A percentile compares a stretch with the other conserved stretches of the same genome.
Conservation (phyloP, 1,284 basidiomycete genomes). For the Somion occarium region DNA sequence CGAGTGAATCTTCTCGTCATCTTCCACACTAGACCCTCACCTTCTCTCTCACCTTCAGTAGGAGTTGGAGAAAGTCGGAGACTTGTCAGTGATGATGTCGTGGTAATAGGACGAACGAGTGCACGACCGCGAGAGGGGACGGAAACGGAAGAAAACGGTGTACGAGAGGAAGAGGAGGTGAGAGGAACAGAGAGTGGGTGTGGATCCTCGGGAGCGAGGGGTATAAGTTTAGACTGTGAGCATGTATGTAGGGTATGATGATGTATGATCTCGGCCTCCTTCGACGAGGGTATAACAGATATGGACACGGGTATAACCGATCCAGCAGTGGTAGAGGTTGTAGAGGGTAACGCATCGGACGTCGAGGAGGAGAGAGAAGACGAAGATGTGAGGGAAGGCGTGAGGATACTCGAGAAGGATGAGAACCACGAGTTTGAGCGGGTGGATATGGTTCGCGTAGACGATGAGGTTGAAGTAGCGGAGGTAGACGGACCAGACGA, state of each 20-base stretch:
- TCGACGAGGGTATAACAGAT: neutral
- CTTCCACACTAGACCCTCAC: neutral
- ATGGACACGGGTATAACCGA: neutral
- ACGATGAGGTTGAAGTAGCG: neutral
- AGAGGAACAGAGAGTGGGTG: constrained; percentile 5
- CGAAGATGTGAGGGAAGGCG: constrained; percentile 24
- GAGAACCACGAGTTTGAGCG: constrained; percentile 9
- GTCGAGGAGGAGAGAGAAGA: constrained; percentile 19
- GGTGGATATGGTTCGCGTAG: neutral
- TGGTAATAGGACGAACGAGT: too few species aligned
- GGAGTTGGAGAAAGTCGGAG: neutral
- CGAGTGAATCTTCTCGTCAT: neutral
- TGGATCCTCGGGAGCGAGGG: constrained; percentile 9
- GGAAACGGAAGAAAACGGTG: neutral
- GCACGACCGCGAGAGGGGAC: too few species aligned
- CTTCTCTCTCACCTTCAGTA: neutral
- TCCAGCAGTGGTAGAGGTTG: neutral
- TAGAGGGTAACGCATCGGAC: constrained; percentile 13
- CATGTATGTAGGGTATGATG: neutral
- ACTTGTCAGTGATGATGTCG: too few species aligned
- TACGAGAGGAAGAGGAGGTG: neutral
- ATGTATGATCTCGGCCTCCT: neutral
- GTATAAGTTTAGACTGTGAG: neutral
- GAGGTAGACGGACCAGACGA: neutral
- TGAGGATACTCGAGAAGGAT: constrained; percentile 1